Percentiles rank a stretch among this genome's conserved stretches.
Conservation (phyloP, 2,329 filamentous ascomycete species). For the Microcyclospora tardicrescens region DNA sequence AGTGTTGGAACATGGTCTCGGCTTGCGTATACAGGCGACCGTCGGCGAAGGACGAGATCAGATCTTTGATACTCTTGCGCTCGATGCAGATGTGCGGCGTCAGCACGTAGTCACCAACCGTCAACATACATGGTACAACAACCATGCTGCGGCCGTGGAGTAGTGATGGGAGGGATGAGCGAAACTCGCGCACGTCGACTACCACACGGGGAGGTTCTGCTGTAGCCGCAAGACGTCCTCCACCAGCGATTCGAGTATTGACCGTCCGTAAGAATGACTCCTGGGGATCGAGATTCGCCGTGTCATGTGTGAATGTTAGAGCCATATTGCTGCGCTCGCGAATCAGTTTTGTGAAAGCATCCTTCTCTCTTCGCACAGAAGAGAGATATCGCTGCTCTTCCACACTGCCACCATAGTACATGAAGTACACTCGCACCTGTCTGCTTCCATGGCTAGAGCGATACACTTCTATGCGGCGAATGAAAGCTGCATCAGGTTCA, state of each 20-base stretch:
- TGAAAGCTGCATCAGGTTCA: slow-evolving; percentile 88
- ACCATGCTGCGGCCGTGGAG: slow-evolving; percentile 80
- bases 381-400: slow-evolving; percentile 91
- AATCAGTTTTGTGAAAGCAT: slow-evolving; percentile 88
- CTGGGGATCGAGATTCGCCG: slow-evolving; percentile 63
- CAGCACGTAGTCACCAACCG: slow-evolving; percentile 90
- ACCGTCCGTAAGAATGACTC: slow-evolving; percentile 87
- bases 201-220: slow-evolving; percentile 80
- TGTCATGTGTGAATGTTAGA: slow-evolving; percentile 64
- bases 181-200: slow-evolving; percentile 91
- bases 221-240: slow-evolving; percentile 71
- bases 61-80: slow-evolving; percentile 81
- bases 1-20: slow-evolving; percentile 89
- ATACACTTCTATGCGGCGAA: slow-evolving; percentile 88
- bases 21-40: slow-evolving; percentile 85
- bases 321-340: slow-evolving; percentile 88
- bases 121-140: slow-evolving; percentile 88
- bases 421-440: slow-evolving; percentile 85
- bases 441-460: slow-evolving; percentile 83
- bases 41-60: slow-evolving; percentile 84
- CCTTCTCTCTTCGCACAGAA: slow-evolving; percentile 84
- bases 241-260: slow-evolving; percentile 92
- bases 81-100: slow-evolving; percentile 87
- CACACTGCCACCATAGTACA: slow-evolving; percentile 90
- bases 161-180: slow-evolving; percentile 80